Conservation (phyloP, 73 alveolate species). For the Paramecium primaurelia region DNA sequence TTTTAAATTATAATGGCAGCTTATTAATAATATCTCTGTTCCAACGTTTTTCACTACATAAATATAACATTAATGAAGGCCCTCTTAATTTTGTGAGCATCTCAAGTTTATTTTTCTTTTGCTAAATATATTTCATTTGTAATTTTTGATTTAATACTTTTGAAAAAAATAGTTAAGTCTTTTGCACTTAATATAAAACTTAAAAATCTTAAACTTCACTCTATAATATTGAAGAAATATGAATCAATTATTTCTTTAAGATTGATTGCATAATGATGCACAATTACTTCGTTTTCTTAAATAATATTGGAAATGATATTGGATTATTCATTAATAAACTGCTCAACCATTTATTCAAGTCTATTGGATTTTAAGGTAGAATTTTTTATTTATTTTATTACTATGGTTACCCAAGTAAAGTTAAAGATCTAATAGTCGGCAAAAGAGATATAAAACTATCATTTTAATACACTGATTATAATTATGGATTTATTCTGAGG, state of each 20-base stretch:
- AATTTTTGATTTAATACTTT: not conserved
- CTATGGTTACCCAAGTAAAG: not conserved
- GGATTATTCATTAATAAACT: constrained; percentile 31
- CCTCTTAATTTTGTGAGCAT: not conserved
- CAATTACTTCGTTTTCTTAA: constrained; percentile 48
- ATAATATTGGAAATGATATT: constrained; percentile 47
- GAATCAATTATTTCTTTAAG: not conserved
- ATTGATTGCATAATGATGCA: constrained; percentile 37
- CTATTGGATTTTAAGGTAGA: constrained; percentile 31
- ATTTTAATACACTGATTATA: not conserved
- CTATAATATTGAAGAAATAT: constrained; percentile 27
- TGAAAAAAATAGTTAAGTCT: not conserved
- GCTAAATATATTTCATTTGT: not conserved
- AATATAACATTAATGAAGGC: not conserved
- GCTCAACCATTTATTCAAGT: constrained; percentile 38
- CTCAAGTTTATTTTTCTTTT: not conserved
- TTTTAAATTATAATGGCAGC: not conserved
- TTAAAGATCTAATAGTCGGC: not conserved
- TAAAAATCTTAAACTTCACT: constrained; percentile 20
- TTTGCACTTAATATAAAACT: not conserved
- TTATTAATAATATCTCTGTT: not conserved
- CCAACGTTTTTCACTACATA: constrained; percentile 19
- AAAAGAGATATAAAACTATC: not conserved
- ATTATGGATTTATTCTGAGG: constrained; percentile 36
- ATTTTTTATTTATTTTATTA: not conserved